Percentiles rank a stretch among this genome's conserved stretches.
Conservation (phyloP, 495 filamentous ascomycete genomes). For the Tuber calosporum region DNA sequence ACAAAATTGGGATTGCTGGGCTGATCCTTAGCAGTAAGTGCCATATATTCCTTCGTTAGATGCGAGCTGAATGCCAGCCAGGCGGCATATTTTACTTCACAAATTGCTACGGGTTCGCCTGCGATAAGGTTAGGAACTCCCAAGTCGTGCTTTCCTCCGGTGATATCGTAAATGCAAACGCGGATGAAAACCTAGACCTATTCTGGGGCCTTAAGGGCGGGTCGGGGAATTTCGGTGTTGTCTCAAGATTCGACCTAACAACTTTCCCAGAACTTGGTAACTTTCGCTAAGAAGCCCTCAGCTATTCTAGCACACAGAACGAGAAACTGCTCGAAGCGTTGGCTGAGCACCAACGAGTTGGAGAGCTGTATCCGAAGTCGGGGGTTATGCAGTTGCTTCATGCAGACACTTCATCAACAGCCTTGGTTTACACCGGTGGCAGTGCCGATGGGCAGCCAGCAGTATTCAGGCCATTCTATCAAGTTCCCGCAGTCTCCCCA, state of each 20-base stretch:
- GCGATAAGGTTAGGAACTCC: conserved; percentile 50
- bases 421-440: neutral
- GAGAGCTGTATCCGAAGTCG: neutral
- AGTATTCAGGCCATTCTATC: neutral
- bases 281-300: conserved; percentile 27
- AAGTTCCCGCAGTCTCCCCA: neutral
- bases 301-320: conserved; percentile 17
- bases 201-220: conserved; percentile 54
- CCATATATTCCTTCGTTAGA: no score
- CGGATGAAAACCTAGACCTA: conserved; percentile 44
- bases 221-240: conserved; percentile 56
- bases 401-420: neutral
- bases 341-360: conserved; percentile 19
- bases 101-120: conserved; percentile 47
- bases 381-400: neutral
- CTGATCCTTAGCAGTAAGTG: conserved; percentile 49
- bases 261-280: conserved; percentile 43
- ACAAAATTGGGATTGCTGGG: conserved; percentile 52
- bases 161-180: conserved; percentile 42
- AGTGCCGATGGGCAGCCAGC: neutral
- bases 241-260: conserved; percentile 51
- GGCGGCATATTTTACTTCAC: conserved; percentile 49
- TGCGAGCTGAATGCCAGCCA: neutral
- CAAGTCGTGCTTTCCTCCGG: conserved; percentile 48
- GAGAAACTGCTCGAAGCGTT: conserved; percentile 21